Base-by-base conservation (phyloP, 345 rosid genomes). In the Eucalyptus decipiens region DNA sequence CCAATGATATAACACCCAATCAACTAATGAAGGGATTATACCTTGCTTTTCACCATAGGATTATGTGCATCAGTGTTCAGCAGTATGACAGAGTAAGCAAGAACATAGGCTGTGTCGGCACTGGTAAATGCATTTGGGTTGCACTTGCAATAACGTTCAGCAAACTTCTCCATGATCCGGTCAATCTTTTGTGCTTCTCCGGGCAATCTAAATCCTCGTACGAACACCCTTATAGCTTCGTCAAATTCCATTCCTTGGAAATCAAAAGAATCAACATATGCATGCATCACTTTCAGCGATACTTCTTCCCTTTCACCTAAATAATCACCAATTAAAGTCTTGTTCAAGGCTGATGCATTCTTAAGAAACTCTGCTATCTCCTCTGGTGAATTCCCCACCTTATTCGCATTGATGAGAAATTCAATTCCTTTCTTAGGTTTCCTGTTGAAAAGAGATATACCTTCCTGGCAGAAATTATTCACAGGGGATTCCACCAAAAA, bases 101-200 rank as follows among this genome's bases (percentile, higher is more conserved):
- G 99, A 88, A 98, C 99, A 90, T 98, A 98, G 89, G 99, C 99
- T 34, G 99, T 98, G 87, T 98, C 99, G 51, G 99, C 99, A 91
- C 98, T 98, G 42, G 92, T 96, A 91, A 98, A 98, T 90, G 94
- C 97, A 90, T 97, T 97, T 69, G 98, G 97, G 89, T 98, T 98
- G 91, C 99, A 98, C 93, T 97, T 97, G 93, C 99, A 98, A 91
- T 95, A 98, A 88, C 98, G 97, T 93, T 97, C 99, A 40, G 99
- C 94, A 91, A 98, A 98, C 94, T 98, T 98, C 91, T 98, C 99
- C 99, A 98, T 98, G 90, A 98, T 97, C 81, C 99, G 96, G 90
- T 98, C 99, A 89, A 98, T 98, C 94, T 98, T 98, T 90, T 98
- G 99, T 87, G 99, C 99, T 93, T 98, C 99, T 90, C 99, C 99